Base-by-base conservation (phyloP, 2,329 filamentous ascomycete genomes). In the Zymoseptoria ardabiliae region DNA sequence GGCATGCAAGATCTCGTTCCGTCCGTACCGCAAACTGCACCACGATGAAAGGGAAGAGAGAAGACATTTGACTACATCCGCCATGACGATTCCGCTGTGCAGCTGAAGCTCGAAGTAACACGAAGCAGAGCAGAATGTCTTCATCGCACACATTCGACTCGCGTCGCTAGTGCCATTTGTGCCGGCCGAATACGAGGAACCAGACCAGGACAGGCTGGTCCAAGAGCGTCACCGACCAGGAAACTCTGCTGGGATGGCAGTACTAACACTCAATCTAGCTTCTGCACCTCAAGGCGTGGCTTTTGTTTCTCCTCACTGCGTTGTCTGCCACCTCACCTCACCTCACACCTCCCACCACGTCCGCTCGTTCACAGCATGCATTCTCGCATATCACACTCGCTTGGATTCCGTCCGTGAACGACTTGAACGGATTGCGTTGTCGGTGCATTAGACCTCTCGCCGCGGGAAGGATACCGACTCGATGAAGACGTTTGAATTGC, bases 401-500 rank as follows among this genome's bases (percentile, higher is more conserved):
- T 45, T 45, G 11, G 35, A n/a, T 17, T 13, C 35, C 17, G 13
- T 45, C 4, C 13, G 13, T n/a, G 11, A 45, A 53, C 51, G 51
- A 53, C 22, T 4, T n/a, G 22, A 9, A 19, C 22, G 17, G 17
- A 23, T 23, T 22, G 19, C 51, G 10, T 4, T 9, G 2, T n/a
- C 4, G 6, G 22, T 9, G n/a, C 10, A 17, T 13, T 19, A 1
- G 11, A 19, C n/a, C 51, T 19, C 22, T n/a, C 4, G 50, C 22
- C 7, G 51, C 13, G 22, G 17, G 22, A 19, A 53, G 51, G 4
- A 4, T 4, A 25, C 10, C 51, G 22, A 23, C 51, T 23, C 22
- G 30, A 58, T 59, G 55, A 59, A 59, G 23, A 50, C 56, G 54
- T 57, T 63, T 23, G 58, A 58, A 50, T 55, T 65, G 19, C 63